Evolutionary conservation across 2,329 filamentous ascomycete genomes (phyloP).

Genomic region (Aspergillus sp.): DNA sequence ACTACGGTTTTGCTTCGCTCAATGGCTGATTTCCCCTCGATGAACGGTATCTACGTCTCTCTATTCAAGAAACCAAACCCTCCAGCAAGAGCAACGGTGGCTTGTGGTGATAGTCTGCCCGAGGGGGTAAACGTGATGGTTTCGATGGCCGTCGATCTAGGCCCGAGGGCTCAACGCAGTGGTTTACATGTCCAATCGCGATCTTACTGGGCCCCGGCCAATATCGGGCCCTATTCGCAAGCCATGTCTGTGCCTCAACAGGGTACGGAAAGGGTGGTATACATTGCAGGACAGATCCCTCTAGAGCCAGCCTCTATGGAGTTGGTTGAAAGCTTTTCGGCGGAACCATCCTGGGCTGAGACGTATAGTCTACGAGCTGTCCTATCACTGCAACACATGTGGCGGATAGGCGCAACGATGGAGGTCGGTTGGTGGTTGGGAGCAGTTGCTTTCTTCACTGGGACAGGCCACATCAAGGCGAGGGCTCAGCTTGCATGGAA

Average conservation of each 20-base stretch:
- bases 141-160: constrained; percentile 49
- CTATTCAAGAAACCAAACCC: constrained; percentile 79
- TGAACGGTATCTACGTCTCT: constrained; percentile 74
- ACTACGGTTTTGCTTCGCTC: constrained; percentile 68
- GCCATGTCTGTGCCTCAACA: constrained; percentile 56
- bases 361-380: constrained; percentile 60
- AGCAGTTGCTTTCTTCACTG: constrained; percentile 71
- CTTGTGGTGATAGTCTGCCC: constrained; percentile 69
- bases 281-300: constrained; percentile 88
- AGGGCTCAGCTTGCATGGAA: constrained; percentile 41
- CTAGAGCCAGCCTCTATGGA: constrained; percentile 78
- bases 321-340: constrained; percentile 30
- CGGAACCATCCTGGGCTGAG: constrained; percentile 23
- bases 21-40: constrained; percentile 73
- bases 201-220: constrained; percentile 97
- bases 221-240: constrained; percentile 96
- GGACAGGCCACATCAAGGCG: constrained; percentile 29
- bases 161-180: constrained; percentile 32
- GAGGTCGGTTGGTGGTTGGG: constrained; percentile 72
- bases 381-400: constrained; percentile 84
- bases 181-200: constrained; percentile 86
- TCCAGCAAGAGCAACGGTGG: constrained; percentile 79
- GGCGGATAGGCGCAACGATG: constrained; percentile 74
- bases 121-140: constrained; percentile 60
- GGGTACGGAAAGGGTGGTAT: constrained; percentile 48